Conservation (phyloP, 2,329 filamentous ascomycete genomes). For the Fusarium sp. region DNA sequence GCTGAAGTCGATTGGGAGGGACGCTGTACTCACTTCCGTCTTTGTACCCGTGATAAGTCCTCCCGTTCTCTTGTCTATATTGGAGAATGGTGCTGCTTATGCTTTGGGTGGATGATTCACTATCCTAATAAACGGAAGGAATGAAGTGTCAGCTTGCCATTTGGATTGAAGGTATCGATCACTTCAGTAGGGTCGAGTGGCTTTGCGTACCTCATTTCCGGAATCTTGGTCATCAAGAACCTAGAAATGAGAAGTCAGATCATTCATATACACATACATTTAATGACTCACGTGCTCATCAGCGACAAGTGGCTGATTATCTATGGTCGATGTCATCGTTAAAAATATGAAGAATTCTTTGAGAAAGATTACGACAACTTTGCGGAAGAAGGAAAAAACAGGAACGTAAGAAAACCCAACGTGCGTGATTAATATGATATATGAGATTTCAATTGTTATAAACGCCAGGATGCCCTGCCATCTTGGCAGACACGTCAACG, state of each 20-base stretch:
- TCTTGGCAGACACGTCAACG: conserved; percentile 7
- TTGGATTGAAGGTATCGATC: accelerated
- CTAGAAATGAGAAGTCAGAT: not conserved
- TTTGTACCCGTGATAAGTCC: conserved; percentile 28
- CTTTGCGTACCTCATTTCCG: not conserved
- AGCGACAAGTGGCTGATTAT: conserved; percentile 16
- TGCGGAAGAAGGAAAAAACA: not conserved
- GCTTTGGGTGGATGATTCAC: conserved; percentile 11
- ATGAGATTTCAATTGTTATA: not conserved
- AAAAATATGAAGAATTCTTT: accelerated
- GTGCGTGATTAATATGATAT: not conserved
- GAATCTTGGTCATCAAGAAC: conserved; percentile 1
- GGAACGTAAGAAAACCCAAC: not conserved
- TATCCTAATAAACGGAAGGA: not conserved
- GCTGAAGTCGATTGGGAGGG: accelerated
- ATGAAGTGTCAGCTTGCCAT: not conserved
- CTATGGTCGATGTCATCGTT: not conserved
- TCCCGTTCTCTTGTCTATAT: conserved; percentile 24
- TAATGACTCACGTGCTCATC: conserved; percentile 1
- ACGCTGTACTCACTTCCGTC: conserved; percentile 18
- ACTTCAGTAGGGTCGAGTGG: accelerated
- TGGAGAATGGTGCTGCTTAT: conserved; percentile 29
- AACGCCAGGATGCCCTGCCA: not conserved
- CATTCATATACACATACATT: accelerated
- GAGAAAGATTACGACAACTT: accelerated